Base-by-base conservation (phyloP, 306 rosid species). In the Medicago arabica region DNA sequence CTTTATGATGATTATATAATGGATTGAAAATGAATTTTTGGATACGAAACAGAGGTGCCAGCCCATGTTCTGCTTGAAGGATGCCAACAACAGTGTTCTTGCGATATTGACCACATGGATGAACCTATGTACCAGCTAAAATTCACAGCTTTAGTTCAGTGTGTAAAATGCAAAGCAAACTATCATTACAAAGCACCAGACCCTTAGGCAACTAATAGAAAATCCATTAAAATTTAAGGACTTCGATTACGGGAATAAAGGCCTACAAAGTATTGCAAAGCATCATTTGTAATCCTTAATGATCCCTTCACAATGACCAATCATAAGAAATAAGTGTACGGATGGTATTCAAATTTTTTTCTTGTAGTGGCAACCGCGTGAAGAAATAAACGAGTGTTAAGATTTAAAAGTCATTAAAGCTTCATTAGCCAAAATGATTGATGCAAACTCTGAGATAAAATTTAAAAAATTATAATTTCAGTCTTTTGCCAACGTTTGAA, bases 81-180 rank as follows among this genome's bases (percentile, higher is more conserved):
- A 96, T 90, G 82, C 99, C 99, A 73, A 92, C 87, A 78, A 95
- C 82, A 3, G 99, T 92, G 86, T 92, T 96, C 89, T 96, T 96
- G 18, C 98, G 95, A 85, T 96, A 96, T 79, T 96, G 98, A 84
- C 98, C 99, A 58, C 99, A 92, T 14, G 98, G 96, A 87, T 96
- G 99, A 61, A 95, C 99, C 98, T 92, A 75, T 25, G 77, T 69
- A 75, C 84, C 81, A 84, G 84, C 34, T 54, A 70, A 83, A 83
- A 71, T 47, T 64, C 73, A 83, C 41, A 86, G 71, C 75, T 72
- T 70, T 71, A 71, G 78, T 58, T 61, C 67, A 61, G 36, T 7
- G 68, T 11, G n/a, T 57, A 43, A 68, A 17, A 44, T 44, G 70
- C 16, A 60, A 6, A 76, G 25, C 12, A 54, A 73, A 53, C 70